Base-by-base conservation (phyloP, 2,329 filamentous ascomycete genomes). In the Emydomyces testavorans region DNA sequence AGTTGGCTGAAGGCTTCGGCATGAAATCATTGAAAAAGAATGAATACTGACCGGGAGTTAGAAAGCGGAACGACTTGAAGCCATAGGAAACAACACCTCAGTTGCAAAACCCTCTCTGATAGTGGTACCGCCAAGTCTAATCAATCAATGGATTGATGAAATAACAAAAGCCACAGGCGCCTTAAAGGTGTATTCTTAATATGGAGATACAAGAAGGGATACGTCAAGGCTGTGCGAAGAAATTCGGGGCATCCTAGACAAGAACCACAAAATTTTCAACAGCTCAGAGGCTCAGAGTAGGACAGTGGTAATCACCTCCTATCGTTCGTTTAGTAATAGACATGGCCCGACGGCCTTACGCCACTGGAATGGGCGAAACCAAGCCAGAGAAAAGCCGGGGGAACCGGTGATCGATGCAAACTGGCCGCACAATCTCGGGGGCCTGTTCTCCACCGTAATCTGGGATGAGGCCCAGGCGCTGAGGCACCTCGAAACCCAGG, bases 381-480 rank as follows among this genome's bases (percentile, higher is more conserved):
- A 21, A 24, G 23, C 24, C 15, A n/a, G n/a, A n/a, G n/a, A n/a
- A n/a, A n/a, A n/a, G n/a, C n/a, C n/a, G n/a, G n/a, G n/a, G n/a
- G n/a, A n/a, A n/a, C n/a, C n/a, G n/a, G n/a, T n/a, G n/a, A n/a
- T n/a, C n/a, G 21, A 34, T 4, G 21, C 4, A 8, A 18, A 29
- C 13, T 46, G 43, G 43, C 7, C 15, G n/a, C 13, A 15, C n/a
- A 37, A 28, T n/a, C 32, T 46, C 4, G 31, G 16, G 6, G 43
- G 43, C 6, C 32, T 24, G 11, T 46, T 46, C 8, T 37, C 34
- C 11, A 16, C 32, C 11, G n/a, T 46, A 2, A 37, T 46, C 18
- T 24, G 34, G 31, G 43, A 46, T 18, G 43, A 46, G 26, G 43
- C 43, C n/a, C 43, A 37, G 11, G 43, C 34, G 20, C 26, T 46